Evolutionary conservation across 352 stramenopile species (phyloP).

Genomic region (Pythium sukuiense): DNA sequence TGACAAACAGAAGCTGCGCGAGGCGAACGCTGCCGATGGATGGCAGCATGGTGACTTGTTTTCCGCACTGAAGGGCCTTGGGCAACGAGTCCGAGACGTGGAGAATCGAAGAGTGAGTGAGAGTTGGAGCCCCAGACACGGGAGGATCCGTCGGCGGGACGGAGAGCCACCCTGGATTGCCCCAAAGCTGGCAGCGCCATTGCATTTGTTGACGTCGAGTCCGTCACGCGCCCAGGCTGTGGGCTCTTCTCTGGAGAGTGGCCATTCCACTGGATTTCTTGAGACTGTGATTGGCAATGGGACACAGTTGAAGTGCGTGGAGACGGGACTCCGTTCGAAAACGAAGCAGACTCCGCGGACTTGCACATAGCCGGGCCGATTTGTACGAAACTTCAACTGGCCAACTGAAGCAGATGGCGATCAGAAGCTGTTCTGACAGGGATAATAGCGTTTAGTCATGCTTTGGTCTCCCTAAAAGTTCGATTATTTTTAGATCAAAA

Average conservation of each 20-base stretch:
- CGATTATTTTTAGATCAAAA: background rate
- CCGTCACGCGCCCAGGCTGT: background rate
- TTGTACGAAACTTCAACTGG: background rate
- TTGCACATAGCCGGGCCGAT: constrained; percentile 1
- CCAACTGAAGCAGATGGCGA: constrained; percentile 2
- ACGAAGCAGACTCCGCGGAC: constrained; percentile 1
- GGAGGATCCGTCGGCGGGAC: background rate
- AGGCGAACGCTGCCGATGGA: constrained; percentile 24
- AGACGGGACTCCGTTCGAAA: constrained; percentile 1
- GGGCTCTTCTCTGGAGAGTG: constrained; percentile 14
- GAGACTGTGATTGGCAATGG: constrained; percentile 2
- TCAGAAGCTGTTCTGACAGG: background rate
- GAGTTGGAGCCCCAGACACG: background rate
- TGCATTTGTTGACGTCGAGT: constrained; percentile 3
- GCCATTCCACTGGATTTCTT: constrained; percentile 29
- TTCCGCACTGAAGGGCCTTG: background rate
- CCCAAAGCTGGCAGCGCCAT: background rate
- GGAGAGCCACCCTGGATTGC: background rate
- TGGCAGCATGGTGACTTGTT: constrained; percentile 15
- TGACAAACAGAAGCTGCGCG: constrained; percentile 18
- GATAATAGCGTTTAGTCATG: background rate
- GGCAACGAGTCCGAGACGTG: constrained; percentile 1
- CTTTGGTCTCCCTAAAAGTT: background rate
- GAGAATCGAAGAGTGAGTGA: constrained; percentile 26
- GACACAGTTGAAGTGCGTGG: constrained; percentile 6